Evolutionary conservation across 352 stramenopile genomes (phyloP), one percentile per base, ranked within the genome.

Genomic region (Elongisporangium anandrum): DNA sequence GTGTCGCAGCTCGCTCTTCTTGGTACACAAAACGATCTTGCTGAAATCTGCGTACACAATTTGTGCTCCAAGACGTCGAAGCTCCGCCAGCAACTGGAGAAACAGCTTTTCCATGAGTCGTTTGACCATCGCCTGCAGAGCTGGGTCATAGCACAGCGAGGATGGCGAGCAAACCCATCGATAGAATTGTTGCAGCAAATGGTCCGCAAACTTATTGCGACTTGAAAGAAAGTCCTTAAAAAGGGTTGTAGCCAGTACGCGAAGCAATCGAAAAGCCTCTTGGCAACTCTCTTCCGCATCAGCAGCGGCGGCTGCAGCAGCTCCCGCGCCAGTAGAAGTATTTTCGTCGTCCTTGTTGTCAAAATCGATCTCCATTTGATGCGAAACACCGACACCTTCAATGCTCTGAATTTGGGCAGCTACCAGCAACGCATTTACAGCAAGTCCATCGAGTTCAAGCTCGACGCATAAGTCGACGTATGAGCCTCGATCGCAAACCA

Each of bases 131-230:
- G 92, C 79, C 52, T 98, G 90, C 29, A 99, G 76, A 10, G 87
- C 85, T 5, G 97, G 96, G 61, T 99, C 95, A 70, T 97, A 97
- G 41, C 98, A 82, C 6, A 98, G 63, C 13, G 90, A 81, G n/a
- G 90, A 78, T 1, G 90, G 89, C 22, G 87, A 96, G 47, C 88
- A 97, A 20, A 99, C 60, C 76, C 98, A 97, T 10, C 96, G 90
- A 57, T 99, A 98, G 17, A 99, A 81, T 63, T 98, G 87, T 60
- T 98, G 92, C n/a, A 99, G 79, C 48, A 99, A 69, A 52, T 96
- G 85, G 74, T 99, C 94, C 0, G 97, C 97, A 59, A 98, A 95
- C 47, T 92, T 85, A 64, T 90, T 97, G 52, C 96, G 88, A 9
- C 67, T 90, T 50, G 83, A 67, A 38, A 95, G 78, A 12, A 98